These are phyloP conservation scores for Guillardia theta DNA, from an alignment of 78 protist genomes.

Conservation along the genomic window DNA sequence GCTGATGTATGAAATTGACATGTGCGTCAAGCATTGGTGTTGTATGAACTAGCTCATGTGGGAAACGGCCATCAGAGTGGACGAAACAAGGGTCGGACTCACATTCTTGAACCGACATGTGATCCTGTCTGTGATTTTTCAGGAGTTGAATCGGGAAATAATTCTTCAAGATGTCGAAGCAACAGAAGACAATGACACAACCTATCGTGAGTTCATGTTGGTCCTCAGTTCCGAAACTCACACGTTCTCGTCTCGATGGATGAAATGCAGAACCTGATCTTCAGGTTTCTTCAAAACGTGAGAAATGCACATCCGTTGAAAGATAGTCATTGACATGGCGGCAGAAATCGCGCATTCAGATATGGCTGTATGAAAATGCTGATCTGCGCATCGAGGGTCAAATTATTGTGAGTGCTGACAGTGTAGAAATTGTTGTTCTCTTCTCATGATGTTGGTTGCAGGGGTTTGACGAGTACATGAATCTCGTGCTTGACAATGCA, in stretches of 20 bases:
- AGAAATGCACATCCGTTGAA: neutral
- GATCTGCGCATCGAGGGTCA: constrained; percentile 82
- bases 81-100: no score
- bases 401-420: constrained; percentile 68
- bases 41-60: no score
- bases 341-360: constrained; percentile 78
- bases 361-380: constrained; percentile 80
- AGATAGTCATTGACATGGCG: neutral
- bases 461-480: constrained; percentile 97
- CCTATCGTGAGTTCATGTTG: constrained; percentile 43
- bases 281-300: constrained; percentile 67
- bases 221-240: neutral
- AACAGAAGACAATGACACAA: constrained; percentile 61
- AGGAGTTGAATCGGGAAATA: no score
- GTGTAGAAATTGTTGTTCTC: neutral
- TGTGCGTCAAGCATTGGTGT: no score
- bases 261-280: constrained; percentile 72
- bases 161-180: constrained; percentile 38
- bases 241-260: no score
- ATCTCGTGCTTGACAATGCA: constrained; percentile 90
- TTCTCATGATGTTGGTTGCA: neutral
- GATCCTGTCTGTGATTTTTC: no score
- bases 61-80: no score
- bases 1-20: no score
- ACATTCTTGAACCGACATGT: no score